Base-by-base conservation (phyloP, 2,329 filamentous ascomycete genomes). In the Arthrobotrys iridis region DNA sequence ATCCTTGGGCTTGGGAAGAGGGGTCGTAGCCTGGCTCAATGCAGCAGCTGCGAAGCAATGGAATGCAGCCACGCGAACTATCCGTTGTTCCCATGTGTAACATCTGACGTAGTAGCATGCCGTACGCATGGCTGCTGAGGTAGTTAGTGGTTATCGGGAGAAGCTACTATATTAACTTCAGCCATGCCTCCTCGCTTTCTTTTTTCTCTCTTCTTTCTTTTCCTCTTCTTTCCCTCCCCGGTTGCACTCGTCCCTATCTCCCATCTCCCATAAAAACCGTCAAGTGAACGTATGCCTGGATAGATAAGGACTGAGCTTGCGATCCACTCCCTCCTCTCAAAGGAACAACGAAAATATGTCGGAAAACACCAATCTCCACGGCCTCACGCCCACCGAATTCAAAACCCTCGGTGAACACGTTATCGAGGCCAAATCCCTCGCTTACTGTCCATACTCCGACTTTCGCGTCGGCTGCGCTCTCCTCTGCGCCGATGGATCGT, bases 371-470 rank as follows among this genome's bases (percentile, higher is more conserved):
- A 43, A 26, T 24, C 33, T 63, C 37, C 22, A 86, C 81, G 81
- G 81, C 80, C 84, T 96, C 45, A 88, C 87, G 7, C 81, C 83
- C 13, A 81, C 84, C 55, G 90, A 96, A 81, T 87, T 96, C 81
- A 81, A 85, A 72, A 84, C 85, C 43, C 87, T 97, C 52, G 87
- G 86, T 62, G 82, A 84, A 70, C 85, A 87, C 80, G 89, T 90
- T 78, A 85, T 87, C 62, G 88, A 88, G 4, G 93, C 93, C 73
- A 96, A 96, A 82, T 85, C 85, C 1, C 86, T 85, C 63, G 93
- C 94, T 35, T 97, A 98, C 84, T 96, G 93, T 87, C 93, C 92
- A 2, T 97, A 97, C 85, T 96, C 92, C 79, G 87, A 90, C 74
- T 99, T 98, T 86, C 91, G 90, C 77, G 95, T 99, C 77, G 95